Evolutionary conservation across 1,139 yeast genomes (phyloP), one percentile per base, ranked within the genome.

Genomic region (Scheffersomyces parashehatae): DNA sequence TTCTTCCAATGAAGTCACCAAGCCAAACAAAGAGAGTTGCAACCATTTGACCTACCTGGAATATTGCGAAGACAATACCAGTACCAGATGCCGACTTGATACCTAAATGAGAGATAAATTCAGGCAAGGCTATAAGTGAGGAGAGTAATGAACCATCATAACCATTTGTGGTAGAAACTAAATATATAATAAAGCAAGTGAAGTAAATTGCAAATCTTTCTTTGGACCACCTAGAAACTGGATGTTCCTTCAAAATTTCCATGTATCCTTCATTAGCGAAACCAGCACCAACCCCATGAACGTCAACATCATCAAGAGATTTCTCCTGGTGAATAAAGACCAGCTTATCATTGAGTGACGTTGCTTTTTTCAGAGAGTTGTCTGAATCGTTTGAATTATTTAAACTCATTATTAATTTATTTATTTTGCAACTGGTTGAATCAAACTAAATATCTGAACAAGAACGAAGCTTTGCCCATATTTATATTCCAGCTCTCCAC

Each of bases 31-130:
- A 42, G 7, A 49, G 47, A 1, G 41, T 40, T 5, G 56, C 54
- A 40, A 45, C 46, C 42, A 58, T 50, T n/a, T 52, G 52, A 3
- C 58, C 63, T 32, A 57, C 52, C 4, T 55, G 50, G 35, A 47
- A 57, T 36, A 58, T 58, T 7, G 55, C 47, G 37, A 58, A 53
- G 16, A 58, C 54, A 15, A 60, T 43, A 42, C 56, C 59, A n/a
- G 62, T 56, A 2, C 57, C 58, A 15, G 46, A 46, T n/a, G 62
- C 53, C 29, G 51, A 30, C 20, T 32, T 43, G 38, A 30, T 30
- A 30, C 5, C 15, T 15, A 30, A 12, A 3, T 30, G 33, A n/a
- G 33, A 30, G 11, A 30, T 30, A 15, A 30, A 30, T 12, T 30
- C 33, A 6, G 33, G 33, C 33, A 30, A 13, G 15, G 33, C 15